These are phyloP conservation scores for Acer saccharum DNA, from an alignment of 345 rosid species.

Conservation along the genomic window DNA sequence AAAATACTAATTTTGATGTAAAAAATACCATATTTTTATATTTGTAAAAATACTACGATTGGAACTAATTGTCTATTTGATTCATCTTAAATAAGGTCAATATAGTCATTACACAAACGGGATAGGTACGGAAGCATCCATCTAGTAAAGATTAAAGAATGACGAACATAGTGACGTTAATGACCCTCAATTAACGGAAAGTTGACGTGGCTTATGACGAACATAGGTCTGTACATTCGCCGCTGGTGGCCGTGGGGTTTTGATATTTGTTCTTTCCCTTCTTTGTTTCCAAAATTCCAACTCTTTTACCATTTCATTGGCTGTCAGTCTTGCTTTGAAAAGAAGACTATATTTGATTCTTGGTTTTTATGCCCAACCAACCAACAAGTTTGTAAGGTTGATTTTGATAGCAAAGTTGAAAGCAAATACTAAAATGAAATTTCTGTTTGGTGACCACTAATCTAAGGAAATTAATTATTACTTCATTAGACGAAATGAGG, in stretches of 20 bases:
- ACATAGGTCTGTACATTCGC: background rate
- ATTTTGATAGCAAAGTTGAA: background rate
- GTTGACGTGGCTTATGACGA: constrained; percentile 11
- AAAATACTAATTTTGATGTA: no score
- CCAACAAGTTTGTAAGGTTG: background rate
- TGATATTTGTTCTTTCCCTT: background rate
- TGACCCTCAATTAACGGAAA: background rate
- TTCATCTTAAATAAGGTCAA: background rate
- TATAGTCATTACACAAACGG: background rate
- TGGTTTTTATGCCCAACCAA: background rate
- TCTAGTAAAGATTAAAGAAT: background rate
- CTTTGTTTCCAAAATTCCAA: background rate
- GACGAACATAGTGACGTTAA: background rate
- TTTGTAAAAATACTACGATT: no score
- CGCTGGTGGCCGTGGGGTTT: background rate
- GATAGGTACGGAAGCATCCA: background rate
- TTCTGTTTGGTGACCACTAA: background rate
- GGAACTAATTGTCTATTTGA: no score
- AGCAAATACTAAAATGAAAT: background rate
- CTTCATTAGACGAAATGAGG: no score
- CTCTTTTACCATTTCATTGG: background rate
- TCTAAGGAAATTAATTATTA: background rate
- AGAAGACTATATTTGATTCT: background rate
- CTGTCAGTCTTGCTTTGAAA: background rate
- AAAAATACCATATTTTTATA: no score